Evolutionary conservation across 1,284 basidiomycete genomes (phyloP), one percentile per base, ranked within the genome.

Genomic region (Mycocalia duriaeana): DNA sequence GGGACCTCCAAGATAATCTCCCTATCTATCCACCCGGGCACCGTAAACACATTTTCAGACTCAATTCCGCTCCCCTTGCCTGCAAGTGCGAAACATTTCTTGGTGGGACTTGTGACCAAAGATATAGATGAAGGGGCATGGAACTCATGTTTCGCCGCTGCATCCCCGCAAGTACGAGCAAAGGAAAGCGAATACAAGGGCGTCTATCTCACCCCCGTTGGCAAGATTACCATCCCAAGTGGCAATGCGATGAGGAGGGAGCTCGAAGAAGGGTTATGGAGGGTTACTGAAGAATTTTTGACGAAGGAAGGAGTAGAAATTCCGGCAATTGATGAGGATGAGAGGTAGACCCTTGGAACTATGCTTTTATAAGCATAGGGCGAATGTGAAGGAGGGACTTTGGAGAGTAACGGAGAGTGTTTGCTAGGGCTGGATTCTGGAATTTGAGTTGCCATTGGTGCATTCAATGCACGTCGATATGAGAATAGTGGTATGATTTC

Each of bases 121-220:
- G 42, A 58, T 6, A 59, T 68, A 3, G 65, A 70, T 19, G 57
- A 67, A 8, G 75, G 71, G 43, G 67, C 66, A 0, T 63, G 68
- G 44, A 70, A 67, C 2, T 62, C 71, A 1, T 65, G 68, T 19
- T 69, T 79, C 50, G 76, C 73, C 1, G 74, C 75, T 0, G 71
- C 66, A 4, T 66, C 68, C 5, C 63, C 70, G 0, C 55, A 62
- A 1, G 59, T 76, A 1, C 56, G 53, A 4, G 58, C 62, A 3
- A 53, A 73, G n/a, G 50, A 62, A 13, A 62, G 67, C 16, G 67
- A 63, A 44, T 79, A 72, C 53, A 69, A 66, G 44, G 76, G 75
- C 1, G 64, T 60, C n/a, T 78, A 72, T 55, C 50, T 80, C 5
- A 51, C 59, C 26, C 71, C 73, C 7, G 62, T 67, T 3, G 70